Evolutionary conservation across 768 basidiomycete genomes (phyloP).

Genomic region (Amanita rubescens): DNA sequence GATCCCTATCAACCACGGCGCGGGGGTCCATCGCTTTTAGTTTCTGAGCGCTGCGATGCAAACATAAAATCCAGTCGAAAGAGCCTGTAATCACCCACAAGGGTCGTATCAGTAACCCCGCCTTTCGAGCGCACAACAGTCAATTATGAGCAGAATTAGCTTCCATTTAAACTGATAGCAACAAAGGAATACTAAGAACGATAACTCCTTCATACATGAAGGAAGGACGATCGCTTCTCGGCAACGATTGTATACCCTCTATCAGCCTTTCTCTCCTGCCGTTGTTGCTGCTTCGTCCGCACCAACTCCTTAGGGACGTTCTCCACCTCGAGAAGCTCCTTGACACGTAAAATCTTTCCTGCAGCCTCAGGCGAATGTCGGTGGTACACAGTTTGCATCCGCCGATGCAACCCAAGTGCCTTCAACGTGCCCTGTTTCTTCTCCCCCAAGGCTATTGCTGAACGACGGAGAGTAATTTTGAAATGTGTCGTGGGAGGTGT

Average conservation of each 20-base stretch:
- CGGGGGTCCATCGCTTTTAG: too few relatives aligned
- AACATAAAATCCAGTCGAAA: too few relatives aligned
- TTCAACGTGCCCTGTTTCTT: conserved; percentile 65
- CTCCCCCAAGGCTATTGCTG: conserved; percentile 75
- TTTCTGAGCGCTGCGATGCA: too few relatives aligned
- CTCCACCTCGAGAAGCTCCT: conserved; percentile 84
- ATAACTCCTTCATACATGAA: conserved; percentile 19
- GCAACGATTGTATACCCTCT: conserved; percentile 61
- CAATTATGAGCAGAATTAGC: background rate
- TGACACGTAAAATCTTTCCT: conserved; percentile 81
- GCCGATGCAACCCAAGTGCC: conserved; percentile 77
- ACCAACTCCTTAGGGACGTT: conserved; percentile 71
- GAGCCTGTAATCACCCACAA: too few relatives aligned
- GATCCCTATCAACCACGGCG: too few relatives aligned
- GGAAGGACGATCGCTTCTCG: conserved; percentile 23
- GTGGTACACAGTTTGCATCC: conserved; percentile 82
- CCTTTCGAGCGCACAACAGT: too few relatives aligned
- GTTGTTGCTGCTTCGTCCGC: conserved; percentile 62
- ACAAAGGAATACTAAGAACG: background rate
- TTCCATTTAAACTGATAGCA: background rate
- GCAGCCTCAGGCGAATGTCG: conserved; percentile 65
- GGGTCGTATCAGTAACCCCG: too few relatives aligned
- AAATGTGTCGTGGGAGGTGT: conserved; percentile 56
- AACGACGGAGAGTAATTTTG: conserved; percentile 85
- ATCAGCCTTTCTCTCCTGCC: conserved; percentile 54